These are phyloP conservation scores for Boletus coccyginus DNA, from an alignment of 768 basidiomycete genomes.

Conservation along the genomic window DNA sequence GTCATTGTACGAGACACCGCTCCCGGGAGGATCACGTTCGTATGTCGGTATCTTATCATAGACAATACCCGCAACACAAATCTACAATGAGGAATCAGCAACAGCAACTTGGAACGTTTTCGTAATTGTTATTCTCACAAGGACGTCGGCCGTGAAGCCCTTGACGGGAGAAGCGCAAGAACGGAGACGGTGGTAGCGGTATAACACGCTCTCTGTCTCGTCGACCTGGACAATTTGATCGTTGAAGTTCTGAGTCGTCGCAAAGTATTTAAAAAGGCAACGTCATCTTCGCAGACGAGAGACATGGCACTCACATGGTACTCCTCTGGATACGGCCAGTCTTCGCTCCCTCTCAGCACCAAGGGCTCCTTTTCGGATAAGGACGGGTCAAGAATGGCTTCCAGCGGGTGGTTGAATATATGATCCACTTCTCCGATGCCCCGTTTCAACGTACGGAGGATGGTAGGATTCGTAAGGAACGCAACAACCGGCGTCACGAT, in stretches of 20 bases:
- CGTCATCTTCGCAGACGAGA: neutral
- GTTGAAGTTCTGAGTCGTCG: slow-evolving; percentile 51
- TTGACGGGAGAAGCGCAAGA: slow-evolving; percentile 77
- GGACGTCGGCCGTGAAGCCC: slow-evolving; percentile 79
- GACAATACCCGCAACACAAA: slow-evolving; percentile 57
- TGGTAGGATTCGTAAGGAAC: slow-evolving; percentile 48
- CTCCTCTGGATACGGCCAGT: slow-evolving; percentile 80
- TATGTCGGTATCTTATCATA: slow-evolving; percentile 51
- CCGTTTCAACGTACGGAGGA: slow-evolving; percentile 54
- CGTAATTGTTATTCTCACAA: slow-evolving; percentile 45
- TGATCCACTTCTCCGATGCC: slow-evolving; percentile 67
- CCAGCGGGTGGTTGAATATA: slow-evolving; percentile 80
- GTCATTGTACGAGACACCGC: slow-evolving; percentile 27
- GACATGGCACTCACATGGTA: slow-evolving; percentile 54
- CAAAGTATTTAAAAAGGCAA: neutral
- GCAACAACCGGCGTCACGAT: slow-evolving; percentile 81
- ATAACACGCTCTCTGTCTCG: slow-evolving; percentile 49
- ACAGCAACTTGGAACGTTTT: neutral
- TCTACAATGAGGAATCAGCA: slow-evolving; percentile 21
- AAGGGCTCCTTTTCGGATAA: slow-evolving; percentile 43
- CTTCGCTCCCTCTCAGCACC: slow-evolving; percentile 55
- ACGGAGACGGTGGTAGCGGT: slow-evolving; percentile 84
- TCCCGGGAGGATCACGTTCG: slow-evolving; percentile 56
- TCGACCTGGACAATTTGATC: slow-evolving; percentile 42
- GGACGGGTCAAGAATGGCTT: slow-evolving; percentile 64